phyloP scores from a whole-genome alignment of 2,329 filamentous ascomycete genomes.

The Colletotrichum phormii region DNA sequence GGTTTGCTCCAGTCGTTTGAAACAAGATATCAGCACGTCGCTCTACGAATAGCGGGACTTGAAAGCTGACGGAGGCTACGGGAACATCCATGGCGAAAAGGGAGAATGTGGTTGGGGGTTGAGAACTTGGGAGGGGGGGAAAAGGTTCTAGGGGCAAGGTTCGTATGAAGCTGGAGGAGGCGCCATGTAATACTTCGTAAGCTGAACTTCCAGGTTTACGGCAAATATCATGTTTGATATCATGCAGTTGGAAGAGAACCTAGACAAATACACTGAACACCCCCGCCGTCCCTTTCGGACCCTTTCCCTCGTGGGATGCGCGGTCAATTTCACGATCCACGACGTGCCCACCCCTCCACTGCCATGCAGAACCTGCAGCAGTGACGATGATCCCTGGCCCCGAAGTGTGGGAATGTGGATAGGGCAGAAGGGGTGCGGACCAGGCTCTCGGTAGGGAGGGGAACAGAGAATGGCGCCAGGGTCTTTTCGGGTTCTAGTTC shows the following conservation, averaged over 20 bases:
- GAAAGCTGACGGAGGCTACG: not conserved
- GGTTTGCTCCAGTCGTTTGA: not conserved
- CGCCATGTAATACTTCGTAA: not conserved
- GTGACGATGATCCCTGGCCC: constrained; percentile 11
- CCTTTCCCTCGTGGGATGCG: not conserved
- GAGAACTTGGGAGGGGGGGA: no score
- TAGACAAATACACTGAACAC: no score
- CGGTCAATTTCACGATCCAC: not conserved
- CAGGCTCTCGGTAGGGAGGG: constrained; percentile 1
- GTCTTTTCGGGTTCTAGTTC: not conserved
- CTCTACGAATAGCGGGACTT: not conserved
- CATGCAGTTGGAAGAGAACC: not conserved
- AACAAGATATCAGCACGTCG: not conserved
- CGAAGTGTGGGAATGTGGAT: not conserved
- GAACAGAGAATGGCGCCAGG: not conserved
- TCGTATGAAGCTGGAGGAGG: not conserved
- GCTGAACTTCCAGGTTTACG: not conserved
- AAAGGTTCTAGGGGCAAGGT: not conserved
- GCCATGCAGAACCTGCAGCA: not conserved
- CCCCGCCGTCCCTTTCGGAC: not conserved
- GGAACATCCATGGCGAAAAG: not conserved
- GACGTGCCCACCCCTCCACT: not conserved
- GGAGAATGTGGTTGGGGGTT: no score
- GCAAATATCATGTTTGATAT: not conserved
- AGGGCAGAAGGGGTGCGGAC: not conserved